These are phyloP conservation scores for Cubamyces lactineus DNA, from an alignment of 768 basidiomycete genomes.

Conservation along the genomic window DNA sequence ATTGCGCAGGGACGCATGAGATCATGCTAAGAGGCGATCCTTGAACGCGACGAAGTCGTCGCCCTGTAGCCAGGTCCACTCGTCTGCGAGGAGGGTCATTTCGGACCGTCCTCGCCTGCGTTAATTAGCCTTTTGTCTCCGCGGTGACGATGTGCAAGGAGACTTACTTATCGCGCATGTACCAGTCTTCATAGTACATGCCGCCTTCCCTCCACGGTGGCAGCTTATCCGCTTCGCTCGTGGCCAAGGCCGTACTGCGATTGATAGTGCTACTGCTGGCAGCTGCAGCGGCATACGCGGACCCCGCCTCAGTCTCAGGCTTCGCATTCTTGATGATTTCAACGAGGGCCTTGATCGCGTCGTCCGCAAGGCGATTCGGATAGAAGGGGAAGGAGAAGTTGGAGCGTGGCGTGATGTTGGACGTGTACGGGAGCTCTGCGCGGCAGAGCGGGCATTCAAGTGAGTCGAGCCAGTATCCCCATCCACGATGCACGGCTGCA, in stretches of 20 bases:
- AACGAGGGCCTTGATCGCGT: conserved; percentile 54
- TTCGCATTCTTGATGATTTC: conserved; percentile 42
- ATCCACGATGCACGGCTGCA: conserved; percentile 61
- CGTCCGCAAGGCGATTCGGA: conserved; percentile 61
- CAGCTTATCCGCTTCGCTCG: conserved; percentile 4
- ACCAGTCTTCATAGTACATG: conserved; percentile 56
- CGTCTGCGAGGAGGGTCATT: conserved; percentile 50
- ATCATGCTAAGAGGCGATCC: conserved; percentile 10
- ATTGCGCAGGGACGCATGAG: not conserved
- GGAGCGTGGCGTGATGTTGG: conserved; percentile 54
- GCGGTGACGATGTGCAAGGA: conserved; percentile 11
- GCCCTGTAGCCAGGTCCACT: conserved; percentile 51
- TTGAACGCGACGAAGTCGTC: conserved; percentile 20
- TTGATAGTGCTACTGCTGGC: conserved; percentile 29
- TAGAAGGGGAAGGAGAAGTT: conserved; percentile 61
- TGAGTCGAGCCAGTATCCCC: conserved; percentile 68
- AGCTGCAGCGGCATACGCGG: not conserved
- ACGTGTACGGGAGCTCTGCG: conserved; percentile 50
- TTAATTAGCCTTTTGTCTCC: no score
- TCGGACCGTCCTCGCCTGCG: conserved; percentile 58
- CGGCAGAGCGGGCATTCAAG: conserved; percentile 74
- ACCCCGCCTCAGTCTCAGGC: not conserved
- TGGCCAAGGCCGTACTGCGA: conserved; percentile 36
- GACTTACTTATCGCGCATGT: conserved; percentile 55
- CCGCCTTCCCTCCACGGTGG: conserved; percentile 57